Evolutionary conservation across 495 filamentous ascomycete genomes (phyloP), one percentile per base, ranked within the genome.

Genomic region (Penicillium soppii): DNA sequence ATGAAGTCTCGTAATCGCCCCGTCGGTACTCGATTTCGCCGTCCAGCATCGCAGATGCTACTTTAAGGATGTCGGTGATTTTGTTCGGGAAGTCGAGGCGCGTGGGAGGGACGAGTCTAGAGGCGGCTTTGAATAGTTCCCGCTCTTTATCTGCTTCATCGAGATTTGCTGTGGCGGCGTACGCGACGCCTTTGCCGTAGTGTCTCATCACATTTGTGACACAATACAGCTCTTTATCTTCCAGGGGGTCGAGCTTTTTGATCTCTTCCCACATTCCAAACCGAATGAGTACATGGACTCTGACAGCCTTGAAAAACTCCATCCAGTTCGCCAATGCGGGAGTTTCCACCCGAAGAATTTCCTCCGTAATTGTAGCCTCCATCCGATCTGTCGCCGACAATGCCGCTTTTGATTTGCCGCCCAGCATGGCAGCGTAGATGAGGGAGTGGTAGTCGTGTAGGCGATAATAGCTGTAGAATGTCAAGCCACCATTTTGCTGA

Each of bases 311-410:
- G 57, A 85, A 86, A 0, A 69, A 73, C 54, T 87, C 84, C n/a
- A 86, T 62, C 82, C 82, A 86, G 56, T 86, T 80, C 0, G 82
- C 83, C 75, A 86, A 80, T 2, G 82, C 80, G 0, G 84, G 82
- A 0, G 77, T 80, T 52, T 78, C 61, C 15, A 82, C 67, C 1
- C 77, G 74, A 0, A 86, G 70, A 7, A 87, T 52, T 0, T 72
- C 67, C 29, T 82, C 81, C 1, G 82, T 69, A 21, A 87, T 67
- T 2, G 76, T 70, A 0, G 55, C 51, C 52, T 85, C 82, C 37
- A 85, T 70, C 5, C 63, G 59, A 9, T 58, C 39, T 0, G 72
- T 67, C 0, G 81, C 78, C 10, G 81, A 76, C 8, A 86, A 61
- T 0, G 82, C 76, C 4, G 76, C 69, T n/a, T 62, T 49, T 3